phyloP scores from a whole-genome alignment of 2,329 filamentous ascomycete genomes.

The Arthrobotrys musiformis region DNA sequence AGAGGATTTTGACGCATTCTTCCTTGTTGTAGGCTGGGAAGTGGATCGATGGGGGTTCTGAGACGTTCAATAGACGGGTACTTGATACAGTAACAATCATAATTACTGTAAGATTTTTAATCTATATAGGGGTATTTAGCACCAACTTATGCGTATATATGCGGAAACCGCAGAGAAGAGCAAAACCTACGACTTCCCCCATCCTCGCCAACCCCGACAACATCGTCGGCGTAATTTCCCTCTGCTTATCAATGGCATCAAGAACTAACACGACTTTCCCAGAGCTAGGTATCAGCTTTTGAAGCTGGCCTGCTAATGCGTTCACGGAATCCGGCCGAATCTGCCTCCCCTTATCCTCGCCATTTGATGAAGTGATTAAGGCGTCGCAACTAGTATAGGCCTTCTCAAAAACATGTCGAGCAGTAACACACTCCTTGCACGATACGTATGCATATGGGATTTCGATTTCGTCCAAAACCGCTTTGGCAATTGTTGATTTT shows the following conservation, averaged over 20 bases:
- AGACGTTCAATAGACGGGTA: slow-evolving; percentile 74
- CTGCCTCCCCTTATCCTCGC: slow-evolving; percentile 72
- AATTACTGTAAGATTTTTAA: slow-evolving; percentile 79
- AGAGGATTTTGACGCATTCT: slow-evolving; percentile 81
- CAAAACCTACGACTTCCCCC: slow-evolving; percentile 76
- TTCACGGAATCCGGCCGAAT: slow-evolving; percentile 66
- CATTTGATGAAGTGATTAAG: slow-evolving; percentile 56
- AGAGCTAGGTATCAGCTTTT: slow-evolving; percentile 69
- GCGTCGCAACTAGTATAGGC: slow-evolving; percentile 62
- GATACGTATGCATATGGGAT: slow-evolving; percentile 73
- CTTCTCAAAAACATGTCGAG: slow-evolving; percentile 79
- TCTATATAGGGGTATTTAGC: slow-evolving; percentile 69
- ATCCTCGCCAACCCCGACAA: slow-evolving; percentile 83
- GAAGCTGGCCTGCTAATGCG: slow-evolving; percentile 77
- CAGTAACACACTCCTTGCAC: slow-evolving; percentile 80
- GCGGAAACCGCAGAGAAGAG: not conserved
- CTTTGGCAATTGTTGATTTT: slow-evolving; percentile 77
- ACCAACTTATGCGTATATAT: too few relatives aligned
- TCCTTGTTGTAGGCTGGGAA: slow-evolving; percentile 86
- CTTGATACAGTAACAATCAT: slow-evolving; percentile 80
- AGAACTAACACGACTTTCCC: slow-evolving; percentile 71
- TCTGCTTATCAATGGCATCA: slow-evolving; percentile 85
- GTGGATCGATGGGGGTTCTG: slow-evolving; percentile 78
- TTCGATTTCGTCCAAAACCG: slow-evolving; percentile 69
- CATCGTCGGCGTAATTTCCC: slow-evolving; percentile 81